Percentiles rank a stretch among this genome's conserved stretches.
Conservation (phyloP, 108 stramenopile species). For the Epipyxis sp. region DNA sequence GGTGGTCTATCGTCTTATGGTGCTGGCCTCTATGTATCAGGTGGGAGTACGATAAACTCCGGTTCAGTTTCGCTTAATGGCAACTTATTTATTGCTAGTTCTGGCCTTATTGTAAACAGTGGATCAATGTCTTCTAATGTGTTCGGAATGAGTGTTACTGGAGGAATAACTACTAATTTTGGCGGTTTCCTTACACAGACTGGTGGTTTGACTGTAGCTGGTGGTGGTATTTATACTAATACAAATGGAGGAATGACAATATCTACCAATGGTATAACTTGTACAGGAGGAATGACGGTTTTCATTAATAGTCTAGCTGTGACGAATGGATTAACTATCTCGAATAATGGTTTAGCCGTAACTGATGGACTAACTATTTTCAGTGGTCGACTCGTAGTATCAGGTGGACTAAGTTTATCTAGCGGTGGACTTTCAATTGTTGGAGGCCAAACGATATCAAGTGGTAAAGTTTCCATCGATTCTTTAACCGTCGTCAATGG, state of each 20-base stretch:
- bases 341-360: not conserved
- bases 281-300: not conserved
- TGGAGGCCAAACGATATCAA: constrained; percentile 16
- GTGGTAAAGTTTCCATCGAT: no score
- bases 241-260: constrained; percentile 3
- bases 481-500: no score
- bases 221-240: not conserved
- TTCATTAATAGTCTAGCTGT: not conserved
- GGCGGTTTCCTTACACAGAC: constrained; percentile 10
- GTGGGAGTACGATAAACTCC: not conserved
- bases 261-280: not conserved
- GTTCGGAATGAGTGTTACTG: not conserved
- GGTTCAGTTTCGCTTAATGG: not conserved
- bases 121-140: not conserved
- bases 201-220: not conserved
- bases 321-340: not conserved
- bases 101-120: not conserved
- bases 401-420: constrained; percentile 9
- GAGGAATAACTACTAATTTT: not conserved
- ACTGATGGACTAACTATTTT: constrained; percentile 16
- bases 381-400: not conserved
- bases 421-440: not conserved
- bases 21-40: not conserved
- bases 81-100: not conserved
- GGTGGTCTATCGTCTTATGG: constrained; percentile 8